Evolutionary conservation across 345 rosid species (phyloP), one percentile per base, ranked within the genome.

Genomic region (Salix dunnii): DNA sequence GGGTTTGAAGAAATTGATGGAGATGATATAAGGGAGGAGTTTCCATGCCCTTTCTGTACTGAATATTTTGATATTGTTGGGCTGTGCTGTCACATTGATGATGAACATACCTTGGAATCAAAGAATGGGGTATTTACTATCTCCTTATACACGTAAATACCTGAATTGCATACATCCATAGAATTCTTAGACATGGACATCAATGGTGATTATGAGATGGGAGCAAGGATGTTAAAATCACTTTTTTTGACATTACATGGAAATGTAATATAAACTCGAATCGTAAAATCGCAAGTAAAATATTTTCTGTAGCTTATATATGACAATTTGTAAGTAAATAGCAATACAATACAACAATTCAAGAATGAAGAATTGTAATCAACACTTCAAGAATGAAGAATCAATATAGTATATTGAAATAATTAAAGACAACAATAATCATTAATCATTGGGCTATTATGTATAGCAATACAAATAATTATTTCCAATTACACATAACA

Each of bases 1-100:
- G 93, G 91, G 66, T 89, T 90, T 81, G 99, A 95, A 82, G 97
- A 95, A 78, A 76, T 88, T 12, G 97, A 90, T 76, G 97, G 88
- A 68, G 99, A 95, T 82, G 97, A 94, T 82, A 79, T 88, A 71
- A 87, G 92, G 83, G 98, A 92, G 84, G 98, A 95, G 85, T 95
- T 90, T 82, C 90, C 94, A 35, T 95, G 99, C 83, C 99, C 99
- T 33, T 95, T 95, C 84, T 95, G 97, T 78, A 85, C 97, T 12
- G 96, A 93, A 69, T 89, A 87, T 74, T 95, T 90, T 78, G 97
- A 95, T 82, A 95, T 95, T 35, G 91, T 89, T 43, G 94, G 97
- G 77, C 86, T 93, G 80, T 95, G 97, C 75, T 89, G 95, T 76
- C 99, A 91, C 88, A 91, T 95, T 65, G 97, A 95, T 28, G 97